Evolutionary conservation across 768 basidiomycete species (phyloP).

Genomic region (Boletellus sp.): DNA sequence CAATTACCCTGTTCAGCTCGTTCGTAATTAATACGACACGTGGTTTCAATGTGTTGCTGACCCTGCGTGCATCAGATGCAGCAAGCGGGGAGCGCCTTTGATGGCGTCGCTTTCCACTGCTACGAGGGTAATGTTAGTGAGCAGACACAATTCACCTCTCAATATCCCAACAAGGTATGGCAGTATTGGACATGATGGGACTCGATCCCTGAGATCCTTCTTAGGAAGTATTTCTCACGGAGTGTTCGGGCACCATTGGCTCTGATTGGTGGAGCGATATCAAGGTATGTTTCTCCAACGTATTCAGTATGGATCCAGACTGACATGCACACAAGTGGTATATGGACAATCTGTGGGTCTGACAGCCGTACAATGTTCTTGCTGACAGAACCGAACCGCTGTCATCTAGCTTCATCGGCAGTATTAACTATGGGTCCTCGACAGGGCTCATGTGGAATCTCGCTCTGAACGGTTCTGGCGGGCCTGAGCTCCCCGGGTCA

Average conservation of each 20-base stretch:
- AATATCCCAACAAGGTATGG: slow-evolving; percentile 50
- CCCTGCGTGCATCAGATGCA: slow-evolving; percentile 42
- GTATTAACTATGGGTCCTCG: slow-evolving; percentile 29
- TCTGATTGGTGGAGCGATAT: slow-evolving; percentile 80
- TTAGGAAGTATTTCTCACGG: slow-evolving; percentile 45
- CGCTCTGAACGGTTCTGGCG: slow-evolving; percentile 57
- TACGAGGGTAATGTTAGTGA: slow-evolving; percentile 53
- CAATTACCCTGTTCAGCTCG: slow-evolving; percentile 57
- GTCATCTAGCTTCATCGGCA: slow-evolving; percentile 38
- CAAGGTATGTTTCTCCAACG: slow-evolving; percentile 43
- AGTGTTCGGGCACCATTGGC: slow-evolving; percentile 64
- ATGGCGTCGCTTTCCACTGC: slow-evolving; percentile 71
- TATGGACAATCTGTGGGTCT: slow-evolving; percentile 57
- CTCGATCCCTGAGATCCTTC: neutral
- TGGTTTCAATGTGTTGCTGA: neutral
- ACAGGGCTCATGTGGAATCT: slow-evolving; percentile 74
- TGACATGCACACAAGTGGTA: slow-evolving; percentile 49
- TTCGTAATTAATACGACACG: slow-evolving; percentile 19
- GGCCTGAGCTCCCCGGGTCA: slow-evolving; percentile 64
- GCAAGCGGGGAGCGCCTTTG: slow-evolving; percentile 50
- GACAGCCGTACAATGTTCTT: slow-evolving; percentile 13
- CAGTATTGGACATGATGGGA: neutral
- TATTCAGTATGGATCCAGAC: neutral
- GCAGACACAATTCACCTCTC: slow-evolving; percentile 54
- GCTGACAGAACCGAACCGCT: slow-evolving; percentile 16